Percentiles rank a stretch among this genome's conserved stretches.
Evolutionary conservation across 371 early-diverging fungal species (phyloP).

Genomic region (Mucor velutinosus): DNA sequence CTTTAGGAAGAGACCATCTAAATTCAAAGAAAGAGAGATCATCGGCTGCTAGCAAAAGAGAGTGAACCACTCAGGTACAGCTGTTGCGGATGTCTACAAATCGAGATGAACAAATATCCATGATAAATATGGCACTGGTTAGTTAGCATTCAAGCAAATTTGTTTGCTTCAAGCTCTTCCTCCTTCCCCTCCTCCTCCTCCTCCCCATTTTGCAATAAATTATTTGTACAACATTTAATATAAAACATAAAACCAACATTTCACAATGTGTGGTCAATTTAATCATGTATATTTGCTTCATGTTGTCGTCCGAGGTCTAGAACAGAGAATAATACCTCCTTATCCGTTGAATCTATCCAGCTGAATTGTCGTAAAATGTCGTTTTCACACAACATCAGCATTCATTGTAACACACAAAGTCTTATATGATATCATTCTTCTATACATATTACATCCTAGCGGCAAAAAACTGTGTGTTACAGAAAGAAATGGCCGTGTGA

Average conservation of each 20-base stretch:
- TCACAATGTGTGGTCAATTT: not conserved
- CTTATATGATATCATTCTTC: not conserved
- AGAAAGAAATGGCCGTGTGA: not conserved
- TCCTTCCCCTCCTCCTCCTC: not conserved
- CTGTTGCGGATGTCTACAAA: not conserved
- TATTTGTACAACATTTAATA: constrained; percentile 2
- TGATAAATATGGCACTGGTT: no score
- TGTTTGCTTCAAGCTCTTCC: not conserved
- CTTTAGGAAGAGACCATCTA: not conserved
- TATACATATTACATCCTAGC: not conserved
- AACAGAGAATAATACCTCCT: not conserved
- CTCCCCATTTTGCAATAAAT: not conserved
- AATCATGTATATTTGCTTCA: no score
- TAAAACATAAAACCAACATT: not conserved
- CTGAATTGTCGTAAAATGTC: not conserved
- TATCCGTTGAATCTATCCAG: not conserved
- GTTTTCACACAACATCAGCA: no score
- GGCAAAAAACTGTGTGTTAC: not conserved
- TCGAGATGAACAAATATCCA: not conserved
- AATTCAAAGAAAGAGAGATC: not conserved
- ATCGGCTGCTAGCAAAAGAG: not conserved
- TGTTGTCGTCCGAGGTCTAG: no score
- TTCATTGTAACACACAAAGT: not conserved
- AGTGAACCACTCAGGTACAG: not conserved
- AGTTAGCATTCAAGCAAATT: no score